Conservation (phyloP, 2,329 filamentous ascomycete species). For the Celoporthe dispersa region DNA sequence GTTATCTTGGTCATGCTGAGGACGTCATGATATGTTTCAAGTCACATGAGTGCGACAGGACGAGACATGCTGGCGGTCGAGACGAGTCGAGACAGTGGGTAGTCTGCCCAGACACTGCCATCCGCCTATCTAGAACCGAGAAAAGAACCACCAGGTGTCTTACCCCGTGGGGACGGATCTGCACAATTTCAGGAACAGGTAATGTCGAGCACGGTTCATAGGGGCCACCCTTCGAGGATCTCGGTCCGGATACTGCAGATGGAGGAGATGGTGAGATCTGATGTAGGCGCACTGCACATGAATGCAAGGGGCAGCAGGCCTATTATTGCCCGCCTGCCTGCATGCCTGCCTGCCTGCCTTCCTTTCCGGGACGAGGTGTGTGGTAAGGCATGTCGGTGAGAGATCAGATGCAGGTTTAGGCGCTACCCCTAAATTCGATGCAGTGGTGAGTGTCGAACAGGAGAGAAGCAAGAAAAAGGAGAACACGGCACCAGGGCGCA, state of each 20-base stretch:
- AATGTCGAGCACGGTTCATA: neutral
- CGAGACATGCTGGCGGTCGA: neutral
- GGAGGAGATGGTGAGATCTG: slow-evolving; percentile 1
- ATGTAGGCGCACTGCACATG: neutral
- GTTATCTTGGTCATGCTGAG: neutral
- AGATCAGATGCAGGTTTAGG: neutral
- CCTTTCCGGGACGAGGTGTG: neutral
- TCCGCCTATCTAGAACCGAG: neutral
- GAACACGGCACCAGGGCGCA: neutral
- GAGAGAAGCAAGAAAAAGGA: neutral
- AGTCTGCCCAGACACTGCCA: neutral
- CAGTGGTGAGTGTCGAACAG: neutral
- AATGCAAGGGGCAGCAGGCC: neutral
- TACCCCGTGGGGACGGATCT: slow-evolving; percentile 4
- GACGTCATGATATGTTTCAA: neutral
- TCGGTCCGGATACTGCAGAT: slow-evolving; percentile 1
- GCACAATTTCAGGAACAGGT: slow-evolving; percentile 1
- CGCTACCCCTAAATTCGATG: neutral
- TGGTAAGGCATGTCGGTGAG: neutral
- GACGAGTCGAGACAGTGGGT: neutral
- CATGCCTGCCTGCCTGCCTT: too few relatives aligned
- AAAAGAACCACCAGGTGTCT: neutral
- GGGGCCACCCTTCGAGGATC: neutral
- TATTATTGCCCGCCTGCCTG: neutral
- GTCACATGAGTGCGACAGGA: neutral